Evolutionary conservation across 2,329 filamentous ascomycete genomes (phyloP).

Genomic region (Grosmannia clavigera): DNA sequence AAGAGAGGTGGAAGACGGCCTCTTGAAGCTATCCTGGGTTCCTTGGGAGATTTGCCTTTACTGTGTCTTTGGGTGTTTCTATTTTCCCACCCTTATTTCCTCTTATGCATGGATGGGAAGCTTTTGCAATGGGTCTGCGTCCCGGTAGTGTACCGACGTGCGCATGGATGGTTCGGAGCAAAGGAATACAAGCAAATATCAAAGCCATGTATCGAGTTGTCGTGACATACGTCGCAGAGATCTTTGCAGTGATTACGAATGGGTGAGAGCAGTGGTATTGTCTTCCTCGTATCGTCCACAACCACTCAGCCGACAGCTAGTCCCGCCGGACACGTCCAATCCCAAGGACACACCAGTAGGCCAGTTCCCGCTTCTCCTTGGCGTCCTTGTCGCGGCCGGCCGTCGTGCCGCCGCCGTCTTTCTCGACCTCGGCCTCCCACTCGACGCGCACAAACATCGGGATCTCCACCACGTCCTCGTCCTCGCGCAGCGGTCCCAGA

Average conservation of each 20-base stretch:
- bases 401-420: slow-evolving; percentile 49
- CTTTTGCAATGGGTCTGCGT: too few species aligned
- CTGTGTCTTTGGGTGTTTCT: too few species aligned
- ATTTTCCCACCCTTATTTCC: too few species aligned
- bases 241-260: too few species aligned
- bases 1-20: background rate
- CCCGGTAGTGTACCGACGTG: too few species aligned
- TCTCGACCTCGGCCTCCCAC: slow-evolving; percentile 61
- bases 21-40: background rate
- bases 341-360: slow-evolving; percentile 91
- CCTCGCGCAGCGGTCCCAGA: slow-evolving; percentile 37
- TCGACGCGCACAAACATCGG: slow-evolving; percentile 88
- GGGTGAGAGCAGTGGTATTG: background rate
- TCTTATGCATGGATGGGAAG: too few species aligned
- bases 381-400: slow-evolving; percentile 39
- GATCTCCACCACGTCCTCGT: slow-evolving; percentile 67
- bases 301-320: slow-evolving; percentile 7
- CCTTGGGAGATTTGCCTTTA: too few species aligned
- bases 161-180: background rate
- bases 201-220: too few species aligned
- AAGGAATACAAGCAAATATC: background rate
- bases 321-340: slow-evolving; percentile 63
- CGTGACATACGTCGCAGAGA: background rate
- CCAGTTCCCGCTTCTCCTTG: slow-evolving; percentile 73
- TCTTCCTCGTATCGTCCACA: background rate